Evolutionary conservation across 306 rosid species (phyloP), one percentile per base, ranked within the genome.

Genomic region (Ziziphus jujuba): DNA sequence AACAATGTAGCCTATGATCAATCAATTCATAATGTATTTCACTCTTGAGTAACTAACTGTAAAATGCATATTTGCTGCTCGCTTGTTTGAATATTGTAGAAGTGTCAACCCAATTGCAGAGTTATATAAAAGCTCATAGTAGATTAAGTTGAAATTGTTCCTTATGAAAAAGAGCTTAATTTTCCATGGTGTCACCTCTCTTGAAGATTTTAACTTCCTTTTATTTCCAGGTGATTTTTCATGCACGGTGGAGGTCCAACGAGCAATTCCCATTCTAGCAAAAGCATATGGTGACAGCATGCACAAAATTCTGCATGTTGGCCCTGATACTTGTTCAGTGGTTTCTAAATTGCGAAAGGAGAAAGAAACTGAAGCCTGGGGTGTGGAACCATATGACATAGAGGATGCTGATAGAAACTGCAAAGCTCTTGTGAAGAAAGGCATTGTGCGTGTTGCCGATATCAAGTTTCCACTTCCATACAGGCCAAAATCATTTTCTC

Each of bases 361-460:
- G 75, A 86, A 80, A 14, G 96, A 84, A 76, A 86, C 92, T 63
- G 90, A 84, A 72, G 96, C 88, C 20, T 89, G 96, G 96, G 96
- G 90, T 49, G 43, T 80, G 69, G 96, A 89, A 58, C 96, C 96
- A 17, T 89, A 86, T 23, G 92, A 86, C 66, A 69, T 74, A 63
- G 96, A 86, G 77, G 96, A 86, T 56, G 85, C 77, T n/a, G 88
- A 82, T 76, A 67, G 72, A 67, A 56, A 53, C 57, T 89, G 91
- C 83, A 84, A 74, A 70, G 40, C 84, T 70, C 90, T 84, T 68
- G 84, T 89, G 56, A 78, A 60, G 62, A 84, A 67, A 71, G 87
- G 86, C 80, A 44, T 73, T 35, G 88, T 89, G 72, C 88, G 89
- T 33, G 89, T 89, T 36, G 73, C 85, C 38, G 91, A 89, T 73